A percentile compares a stretch with the other conserved stretches of the same genome.
Evolutionary conservation across 306 rosid species (phyloP).

Genomic region (Geum urbanum): DNA sequence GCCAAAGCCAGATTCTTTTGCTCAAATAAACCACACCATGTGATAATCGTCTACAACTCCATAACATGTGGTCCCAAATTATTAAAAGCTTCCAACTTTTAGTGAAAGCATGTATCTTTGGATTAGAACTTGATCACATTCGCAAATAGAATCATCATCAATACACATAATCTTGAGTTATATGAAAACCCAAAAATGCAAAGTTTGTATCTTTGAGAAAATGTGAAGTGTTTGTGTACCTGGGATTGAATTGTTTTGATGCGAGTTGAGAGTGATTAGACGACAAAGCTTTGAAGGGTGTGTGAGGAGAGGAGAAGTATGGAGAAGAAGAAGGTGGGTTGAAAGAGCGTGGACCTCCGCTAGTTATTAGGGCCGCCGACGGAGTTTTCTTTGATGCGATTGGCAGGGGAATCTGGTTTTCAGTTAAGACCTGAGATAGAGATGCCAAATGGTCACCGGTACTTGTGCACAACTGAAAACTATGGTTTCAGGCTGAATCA

Average conservation of each 20-base stretch:
- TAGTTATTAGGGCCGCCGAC: too few relatives aligned
- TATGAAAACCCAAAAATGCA: neutral
- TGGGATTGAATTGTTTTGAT: neutral
- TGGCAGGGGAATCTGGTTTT: too few relatives aligned
- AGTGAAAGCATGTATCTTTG: conserved; percentile 12
- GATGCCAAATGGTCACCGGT: too few relatives aligned
- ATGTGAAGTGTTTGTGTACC: neutral
- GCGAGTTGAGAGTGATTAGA: too few relatives aligned
- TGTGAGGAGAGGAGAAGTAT: too few relatives aligned
- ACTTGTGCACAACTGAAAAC: too few relatives aligned
- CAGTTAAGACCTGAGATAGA: too few relatives aligned
- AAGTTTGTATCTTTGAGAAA: conserved; percentile 3
- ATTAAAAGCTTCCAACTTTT: conserved; percentile 8
- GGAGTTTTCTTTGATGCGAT: too few relatives aligned
- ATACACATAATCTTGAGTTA: neutral
- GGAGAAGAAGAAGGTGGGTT: too few relatives aligned
- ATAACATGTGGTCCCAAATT: conserved; percentile 41
- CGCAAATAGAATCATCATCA: neutral
- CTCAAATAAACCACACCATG: conserved; percentile 23
- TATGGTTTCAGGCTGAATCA: too few relatives aligned
- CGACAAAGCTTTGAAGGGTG: too few relatives aligned
- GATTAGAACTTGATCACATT: neutral
- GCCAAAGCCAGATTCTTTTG: conserved; percentile 35
- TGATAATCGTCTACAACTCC: conserved; percentile 17
- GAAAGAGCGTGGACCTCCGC: too few relatives aligned